Percentiles rank a stretch among this genome's conserved stretches.
Evolutionary conservation across 2,329 filamentous ascomycete species (phyloP).

Genomic region (Colletotrichum chlorophyti): DNA sequence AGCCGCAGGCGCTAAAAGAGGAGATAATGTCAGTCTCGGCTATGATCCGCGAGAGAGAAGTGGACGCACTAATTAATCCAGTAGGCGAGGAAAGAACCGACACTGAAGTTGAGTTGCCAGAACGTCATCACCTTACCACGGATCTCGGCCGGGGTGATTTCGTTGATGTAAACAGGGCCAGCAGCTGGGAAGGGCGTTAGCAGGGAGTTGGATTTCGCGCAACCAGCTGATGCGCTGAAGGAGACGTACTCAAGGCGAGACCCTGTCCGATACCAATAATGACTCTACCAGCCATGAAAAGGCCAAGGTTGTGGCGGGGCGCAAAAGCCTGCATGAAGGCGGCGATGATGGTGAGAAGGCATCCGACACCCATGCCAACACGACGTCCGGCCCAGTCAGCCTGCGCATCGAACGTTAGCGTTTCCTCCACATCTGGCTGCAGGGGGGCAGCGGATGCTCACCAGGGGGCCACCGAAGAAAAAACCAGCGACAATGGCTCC

Average conservation of each 20-base stretch:
- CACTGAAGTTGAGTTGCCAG: conserved; percentile 73
- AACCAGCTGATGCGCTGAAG: too few species aligned
- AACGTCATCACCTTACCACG: conserved; percentile 73
- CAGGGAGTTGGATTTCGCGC: too few species aligned
- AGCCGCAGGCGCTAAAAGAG: conserved; percentile 60
- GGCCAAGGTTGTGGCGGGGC: conserved; percentile 61
- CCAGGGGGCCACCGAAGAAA: conserved; percentile 70
- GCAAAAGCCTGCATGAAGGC: conserved; percentile 71
- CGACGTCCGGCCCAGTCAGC: conserved; percentile 65
- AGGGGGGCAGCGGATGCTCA: conserved; percentile 36
- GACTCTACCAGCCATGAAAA: conserved; percentile 69
- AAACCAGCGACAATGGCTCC: conserved; percentile 75
- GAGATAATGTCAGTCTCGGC: too few species aligned
- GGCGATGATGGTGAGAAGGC: conserved; percentile 65
- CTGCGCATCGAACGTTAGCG: conserved; percentile 31
- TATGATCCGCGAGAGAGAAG: neutral
- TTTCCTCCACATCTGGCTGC: too few species aligned
- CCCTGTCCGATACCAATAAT: conserved; percentile 72
- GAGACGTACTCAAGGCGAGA: conserved; percentile 56
- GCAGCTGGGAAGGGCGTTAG: conserved; percentile 52
- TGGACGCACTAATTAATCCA: conserved; percentile 57
- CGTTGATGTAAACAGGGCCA: conserved; percentile 75
- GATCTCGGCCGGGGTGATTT: conserved; percentile 69
- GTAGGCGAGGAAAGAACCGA: conserved; percentile 70
- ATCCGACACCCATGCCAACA: conserved; percentile 66